Evolutionary conservation across 257 asterid genomes (phyloP), one percentile per base, ranked within the genome.

Genomic region (Oldenlandia corymbosa): DNA sequence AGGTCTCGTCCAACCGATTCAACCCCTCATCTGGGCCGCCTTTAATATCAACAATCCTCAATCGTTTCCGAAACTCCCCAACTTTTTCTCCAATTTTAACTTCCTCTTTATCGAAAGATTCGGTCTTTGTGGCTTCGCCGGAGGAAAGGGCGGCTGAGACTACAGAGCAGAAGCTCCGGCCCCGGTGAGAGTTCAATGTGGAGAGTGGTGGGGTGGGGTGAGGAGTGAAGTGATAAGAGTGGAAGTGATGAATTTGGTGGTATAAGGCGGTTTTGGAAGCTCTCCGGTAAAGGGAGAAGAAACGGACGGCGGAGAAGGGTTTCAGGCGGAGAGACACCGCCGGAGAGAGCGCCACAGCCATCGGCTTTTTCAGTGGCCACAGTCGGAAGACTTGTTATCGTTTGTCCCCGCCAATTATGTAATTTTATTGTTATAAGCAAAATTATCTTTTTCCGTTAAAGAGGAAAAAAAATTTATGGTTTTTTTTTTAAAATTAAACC

Each of bases 11-110:
- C 73, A 93, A 64, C 42, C 81, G 76, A 60, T 76, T 62, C 80
- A 93, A 69, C 4, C 95, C 97, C 71, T 87, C 85, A 53, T 87
- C 92, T 50, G 78, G 71, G 30, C 95, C 96, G 4, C 87, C 86
- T 80, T 90, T 90, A 24, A 90, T 75, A 76, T 87, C 99, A 59
- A 66, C 92, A 79, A 93, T 79, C 68, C 84, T 87, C 39, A 79
- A 55, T 65, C 76, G 84, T 82, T 77, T 93, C 34, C 86, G 77
- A 58, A 93, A 93, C 36, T 87, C 92, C 52, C 92, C 83, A 50
- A 92, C 80, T 76, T 75, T 76, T 14, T 68, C 71, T 43, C 78
- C 75, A 39, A 64, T 68, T 65, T 62, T 72, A 18, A 34, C 10
- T 26, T 51, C 52, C 27, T 62, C 52, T 28, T 39, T 42, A 13